Base-by-base conservation (phyloP, 768 basidiomycete species). In the Russula sp. region DNA sequence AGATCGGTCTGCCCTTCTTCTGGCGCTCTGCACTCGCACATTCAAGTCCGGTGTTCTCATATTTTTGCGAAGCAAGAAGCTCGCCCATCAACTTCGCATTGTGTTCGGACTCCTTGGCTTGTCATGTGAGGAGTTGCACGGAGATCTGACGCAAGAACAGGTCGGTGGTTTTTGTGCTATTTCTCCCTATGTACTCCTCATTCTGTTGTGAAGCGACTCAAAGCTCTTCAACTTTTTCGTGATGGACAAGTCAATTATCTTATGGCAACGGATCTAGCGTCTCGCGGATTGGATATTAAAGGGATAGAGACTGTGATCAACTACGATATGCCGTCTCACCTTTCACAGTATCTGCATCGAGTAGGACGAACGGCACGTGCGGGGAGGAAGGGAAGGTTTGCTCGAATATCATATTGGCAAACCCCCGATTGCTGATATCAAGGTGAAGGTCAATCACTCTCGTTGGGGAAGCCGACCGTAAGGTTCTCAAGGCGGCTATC, bases 301-400 rank as follows among this genome's bases (percentile, higher is more conserved):
- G 95, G 95, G 18, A 88, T 98, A 28, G 92, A 98, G 72, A 94
- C 94, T 2, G 93, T 99, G 66, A 94, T 99, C 74, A 99, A 99
- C 75, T 98, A 95, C 73, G 97, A 99, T 73, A 97, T 98, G 96
- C 97, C 97, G 11, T 83, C 84, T 22, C 90, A 94, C 71, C 78
- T 98, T 38, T 86, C 91, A 9, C 94, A 94, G 71, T 99, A 99
- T 76, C 83, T 98, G 36, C 97, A 99, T 74, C 90, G 97, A 64
- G 96, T 98, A 26, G 97, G 97, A 70, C 84, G 97, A 73, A 99
- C 97, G 55, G 97, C 97, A 32, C 88, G 97, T 72, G 96, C 97
- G 4, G 97, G 97, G 6, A 84, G 83, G 69, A 89, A 88, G 72
- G 97, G 97, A 75, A 84, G 95, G 92, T 93, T 68, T 69, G 88